Percentiles rank a stretch among this genome's conserved stretches.
phyloP scores from a whole-genome alignment of 179 eudicot species.

The Spinacia oleracea region DNA sequence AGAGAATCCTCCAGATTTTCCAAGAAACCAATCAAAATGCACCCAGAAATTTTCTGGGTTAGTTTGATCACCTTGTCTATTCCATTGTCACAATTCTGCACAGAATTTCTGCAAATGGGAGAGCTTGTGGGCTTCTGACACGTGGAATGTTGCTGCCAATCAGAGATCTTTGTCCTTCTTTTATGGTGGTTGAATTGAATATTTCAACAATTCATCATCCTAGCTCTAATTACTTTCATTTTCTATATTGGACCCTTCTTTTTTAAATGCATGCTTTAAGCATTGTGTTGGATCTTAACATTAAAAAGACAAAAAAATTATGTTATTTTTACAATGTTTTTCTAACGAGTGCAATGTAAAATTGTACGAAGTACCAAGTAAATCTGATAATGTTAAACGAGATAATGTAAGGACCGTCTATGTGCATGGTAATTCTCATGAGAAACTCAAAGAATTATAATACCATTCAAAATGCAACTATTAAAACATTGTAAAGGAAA shows the following conservation, averaged over 20 bases:
- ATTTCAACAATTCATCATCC: not conserved
- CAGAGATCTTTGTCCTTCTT: not conserved
- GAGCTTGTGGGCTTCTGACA: slow-evolving; percentile 9
- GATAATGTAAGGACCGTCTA: too few relatives aligned
- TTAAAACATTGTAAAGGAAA: not conserved
- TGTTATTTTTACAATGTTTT: too few relatives aligned
- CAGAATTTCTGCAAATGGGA: not conserved
- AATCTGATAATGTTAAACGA: too few relatives aligned
- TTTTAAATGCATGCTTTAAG: too few relatives aligned
- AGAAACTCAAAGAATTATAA: not conserved
- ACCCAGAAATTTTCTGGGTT: not conserved
- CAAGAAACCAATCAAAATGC: not conserved
- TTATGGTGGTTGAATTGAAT: not conserved
- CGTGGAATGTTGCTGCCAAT: slow-evolving; percentile 14
- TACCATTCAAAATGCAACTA: not conserved
- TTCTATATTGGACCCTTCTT: too few relatives aligned
- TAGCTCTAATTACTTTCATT: not conserved
- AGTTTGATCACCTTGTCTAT: not conserved
- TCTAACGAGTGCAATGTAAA: too few relatives aligned
- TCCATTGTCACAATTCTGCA: not conserved
- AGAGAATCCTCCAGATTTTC: too few relatives aligned
- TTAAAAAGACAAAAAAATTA: too few relatives aligned
- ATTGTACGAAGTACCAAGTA: too few relatives aligned
- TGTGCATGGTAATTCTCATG: not conserved
- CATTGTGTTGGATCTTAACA: too few relatives aligned